Evolutionary conservation across 768 basidiomycete genomes (phyloP), one percentile per base, ranked within the genome.

Genomic region (Macrolepiota dolichaula): DNA sequence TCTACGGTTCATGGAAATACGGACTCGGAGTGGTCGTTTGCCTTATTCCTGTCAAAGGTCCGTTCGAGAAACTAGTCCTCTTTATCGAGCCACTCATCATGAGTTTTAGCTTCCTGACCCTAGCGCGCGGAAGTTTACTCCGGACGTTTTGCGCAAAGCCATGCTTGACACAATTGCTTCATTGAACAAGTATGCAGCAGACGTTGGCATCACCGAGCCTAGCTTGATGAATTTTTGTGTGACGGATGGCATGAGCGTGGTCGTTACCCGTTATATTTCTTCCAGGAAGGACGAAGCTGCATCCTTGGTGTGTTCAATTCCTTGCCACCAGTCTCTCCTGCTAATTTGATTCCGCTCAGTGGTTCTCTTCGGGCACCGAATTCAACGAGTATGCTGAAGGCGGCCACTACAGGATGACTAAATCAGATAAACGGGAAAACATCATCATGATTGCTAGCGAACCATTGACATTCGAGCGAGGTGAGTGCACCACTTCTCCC

Each of bases 1-100:
- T 80, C 92, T 56, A 81, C 85, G 66, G 94, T 96, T 1, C 87
- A 91, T 59, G 97, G 97, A 57, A 96, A 98, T 69, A 98, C 97
- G 27, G 96, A 99, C 74, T 96, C 94, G 3, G 96, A 99, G 79
- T 98, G 96, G 95, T 89, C 93, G 4, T 99, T 98, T 70, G 95
- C 92, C 7, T 75, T 96, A 54, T 91, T 96, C 72, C 74, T 98
- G 32, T 92, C 95, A 2, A 91, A 89, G 77, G 92, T 86, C 63
- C 13, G 68, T 64, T 56, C 40, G 61, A 19, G 3, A 64, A 24
- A 13, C 37, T 24, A 29, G 10, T 29, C 52, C 51, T 6, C 13
- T 55, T 17, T 27, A 25, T 32, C 42, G 36, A 17, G 19, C 22
- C 17, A 46, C 1, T 29, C 29, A 27, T 22, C 50, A 65, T 68